phyloP scores from a whole-genome alignment of 2,329 filamentous ascomycete species.

The Rhexocercosporidium sp. region DNA sequence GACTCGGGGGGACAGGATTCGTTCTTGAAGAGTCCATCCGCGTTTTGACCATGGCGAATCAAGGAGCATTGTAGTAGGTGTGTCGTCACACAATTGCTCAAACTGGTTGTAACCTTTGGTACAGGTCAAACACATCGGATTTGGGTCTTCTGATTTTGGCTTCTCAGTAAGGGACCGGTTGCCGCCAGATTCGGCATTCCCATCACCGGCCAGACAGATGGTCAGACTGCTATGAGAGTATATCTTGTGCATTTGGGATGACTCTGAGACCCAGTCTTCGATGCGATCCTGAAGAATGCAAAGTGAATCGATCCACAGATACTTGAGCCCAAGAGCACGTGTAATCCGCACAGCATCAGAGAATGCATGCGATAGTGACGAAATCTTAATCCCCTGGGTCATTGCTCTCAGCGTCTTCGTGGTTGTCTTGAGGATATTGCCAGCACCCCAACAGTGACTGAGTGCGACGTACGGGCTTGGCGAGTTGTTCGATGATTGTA shows the following conservation, averaged over 20 bases:
- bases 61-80: conserved; percentile 20
- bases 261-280: conserved; percentile 14
- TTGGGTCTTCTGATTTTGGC: background rate
- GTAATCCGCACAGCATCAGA: conserved; percentile 15
- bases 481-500: conserved; percentile 5
- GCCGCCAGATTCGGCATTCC: background rate
- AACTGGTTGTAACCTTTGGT: background rate
- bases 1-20: conserved; percentile 13
- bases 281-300: conserved; percentile 20
- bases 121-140: conserved; percentile 5
- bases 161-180: background rate
- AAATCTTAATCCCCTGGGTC: conserved; percentile 1
- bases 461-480: conserved; percentile 17
- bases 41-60: conserved; percentile 17
- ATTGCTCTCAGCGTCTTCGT: conserved; percentile 7
- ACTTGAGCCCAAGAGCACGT: conserved; percentile 12
- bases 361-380: conserved; percentile 14
- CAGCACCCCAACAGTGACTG: conserved; percentile 12
- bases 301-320: conserved; percentile 22
- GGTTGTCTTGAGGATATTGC: conserved; percentile 10
- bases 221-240: conserved; percentile 15
- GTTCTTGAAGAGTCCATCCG: conserved; percentile 17
- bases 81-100: conserved; percentile 7
- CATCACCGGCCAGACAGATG: conserved; percentile 10
- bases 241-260: conserved; percentile 14